Percentiles rank a stretch among this genome's conserved stretches.
Conservation (phyloP, 164 flowering plant species). For the Cinnamomum chago region DNA sequence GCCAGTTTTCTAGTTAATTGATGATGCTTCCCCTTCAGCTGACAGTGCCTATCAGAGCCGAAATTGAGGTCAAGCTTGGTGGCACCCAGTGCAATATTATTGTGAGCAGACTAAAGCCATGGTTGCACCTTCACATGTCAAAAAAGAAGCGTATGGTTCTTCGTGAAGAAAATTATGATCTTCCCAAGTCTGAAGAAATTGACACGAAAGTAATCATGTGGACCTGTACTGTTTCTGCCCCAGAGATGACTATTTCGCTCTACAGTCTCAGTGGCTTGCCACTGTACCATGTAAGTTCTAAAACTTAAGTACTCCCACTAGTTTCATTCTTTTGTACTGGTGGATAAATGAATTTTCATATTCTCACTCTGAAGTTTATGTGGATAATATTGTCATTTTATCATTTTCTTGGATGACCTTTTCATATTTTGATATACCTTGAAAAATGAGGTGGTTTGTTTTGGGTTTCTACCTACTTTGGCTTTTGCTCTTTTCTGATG, state of each 20-base stretch:
- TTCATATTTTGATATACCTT: background rate
- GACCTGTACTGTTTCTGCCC: constrained; percentile 92
- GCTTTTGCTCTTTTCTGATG: background rate
- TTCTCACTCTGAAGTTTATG: background rate
- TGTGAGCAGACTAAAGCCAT: constrained; percentile 70
- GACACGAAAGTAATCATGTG: constrained; percentile 65
- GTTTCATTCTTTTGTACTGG: background rate
- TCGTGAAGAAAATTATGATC: constrained; percentile 37
- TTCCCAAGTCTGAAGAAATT: constrained; percentile 35
- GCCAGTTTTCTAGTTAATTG: too few relatives aligned
- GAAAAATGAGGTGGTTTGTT: background rate
- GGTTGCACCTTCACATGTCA: constrained; percentile 52
- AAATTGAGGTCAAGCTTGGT: constrained; percentile 87
- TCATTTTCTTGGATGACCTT: background rate
- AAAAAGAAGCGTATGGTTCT: constrained; percentile 68
- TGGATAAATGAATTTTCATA: background rate
- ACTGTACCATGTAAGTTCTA: constrained; percentile 70
- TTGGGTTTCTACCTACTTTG: background rate
- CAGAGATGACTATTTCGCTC: constrained; percentile 88
- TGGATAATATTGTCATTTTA: background rate
- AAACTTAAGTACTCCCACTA: background rate
- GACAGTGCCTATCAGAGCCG: constrained; percentile 66
- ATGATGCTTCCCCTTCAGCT: constrained; percentile 44
- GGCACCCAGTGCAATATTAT: constrained; percentile 84
- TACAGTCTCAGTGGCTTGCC: constrained; percentile 55